Conservation (phyloP, 1,284 basidiomycete species). For the Pascua guehoae region DNA sequence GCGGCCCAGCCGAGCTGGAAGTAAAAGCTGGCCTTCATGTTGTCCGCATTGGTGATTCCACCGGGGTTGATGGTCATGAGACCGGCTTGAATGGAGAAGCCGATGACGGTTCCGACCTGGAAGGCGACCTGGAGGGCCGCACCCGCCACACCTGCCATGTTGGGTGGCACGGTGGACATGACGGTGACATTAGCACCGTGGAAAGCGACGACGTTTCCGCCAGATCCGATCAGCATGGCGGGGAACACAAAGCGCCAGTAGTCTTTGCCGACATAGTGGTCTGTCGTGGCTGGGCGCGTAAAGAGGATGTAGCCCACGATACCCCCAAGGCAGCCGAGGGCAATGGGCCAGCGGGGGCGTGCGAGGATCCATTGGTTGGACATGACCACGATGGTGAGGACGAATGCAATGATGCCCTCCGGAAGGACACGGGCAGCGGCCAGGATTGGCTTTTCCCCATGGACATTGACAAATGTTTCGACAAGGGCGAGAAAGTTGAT, state of each 20-base stretch:
- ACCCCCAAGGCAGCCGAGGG: conserved; percentile 23
- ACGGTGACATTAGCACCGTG: conserved; percentile 28
- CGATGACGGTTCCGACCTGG: conserved; percentile 41
- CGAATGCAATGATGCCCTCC: conserved; percentile 22
- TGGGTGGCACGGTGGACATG: conserved; percentile 36
- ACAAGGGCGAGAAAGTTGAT: conserved; percentile 21
- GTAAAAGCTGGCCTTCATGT: conserved; percentile 33
- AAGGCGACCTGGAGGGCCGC: conserved; percentile 41
- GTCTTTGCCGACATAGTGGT: conserved; percentile 18
- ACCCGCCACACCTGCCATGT: conserved; percentile 41
- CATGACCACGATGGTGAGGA: conserved; percentile 13
- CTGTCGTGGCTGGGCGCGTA: conserved; percentile 13
- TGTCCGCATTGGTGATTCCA: conserved; percentile 30
- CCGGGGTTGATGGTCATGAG: conserved; percentile 37
- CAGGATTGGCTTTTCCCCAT: conserved; percentile 25
- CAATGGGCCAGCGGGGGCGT: conserved; percentile 26
- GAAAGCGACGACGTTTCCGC: conserved; percentile 25
- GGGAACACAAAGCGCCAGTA: conserved; percentile 45
- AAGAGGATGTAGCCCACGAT: conserved; percentile 30
- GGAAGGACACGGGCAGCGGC: conserved; percentile 33
- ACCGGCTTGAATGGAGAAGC: conserved; percentile 41
- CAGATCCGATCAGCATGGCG: conserved; percentile 31
- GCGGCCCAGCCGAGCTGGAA: conserved; percentile 43
- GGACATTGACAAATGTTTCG: conserved; percentile 21
- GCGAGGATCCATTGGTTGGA: conserved; percentile 18